Percentiles rank a stretch among this genome's conserved stretches.
phyloP scores from a whole-genome alignment of 192 early-diverging fungal genomes.

The Funneliformis geosporum region DNA sequence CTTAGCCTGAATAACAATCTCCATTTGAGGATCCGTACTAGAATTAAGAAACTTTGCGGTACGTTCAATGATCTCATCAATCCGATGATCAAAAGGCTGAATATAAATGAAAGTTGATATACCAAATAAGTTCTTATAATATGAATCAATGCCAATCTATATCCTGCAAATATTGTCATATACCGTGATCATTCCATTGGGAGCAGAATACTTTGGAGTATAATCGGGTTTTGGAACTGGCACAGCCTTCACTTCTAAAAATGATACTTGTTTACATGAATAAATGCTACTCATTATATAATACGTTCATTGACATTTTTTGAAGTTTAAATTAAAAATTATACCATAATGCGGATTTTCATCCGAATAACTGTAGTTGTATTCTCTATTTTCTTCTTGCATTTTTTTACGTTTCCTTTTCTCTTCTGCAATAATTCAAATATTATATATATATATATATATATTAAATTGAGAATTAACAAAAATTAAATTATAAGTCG shows the following conservation, averaged over 20 bases:
- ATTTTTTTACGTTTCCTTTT: conserved; percentile 37
- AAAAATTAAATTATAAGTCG: no score
- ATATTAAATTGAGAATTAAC: background rate
- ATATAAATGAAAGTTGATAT: background rate
- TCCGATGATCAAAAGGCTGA: conserved; percentile 56
- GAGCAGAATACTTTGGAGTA: conserved; percentile 50
- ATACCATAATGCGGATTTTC: conserved; percentile 9
- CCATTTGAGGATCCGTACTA: conserved; percentile 59
- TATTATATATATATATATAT: background rate
- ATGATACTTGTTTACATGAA: conserved; percentile 31
- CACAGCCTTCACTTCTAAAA: conserved; percentile 27
- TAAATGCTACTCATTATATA: background rate
- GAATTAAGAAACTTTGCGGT: conserved; percentile 69
- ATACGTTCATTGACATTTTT: no score
- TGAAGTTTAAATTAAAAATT: background rate
- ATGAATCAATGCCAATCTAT: background rate
- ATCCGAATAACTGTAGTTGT: conserved; percentile 36
- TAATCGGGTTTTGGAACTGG: conserved; percentile 31
- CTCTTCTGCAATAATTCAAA: conserved; percentile 22
- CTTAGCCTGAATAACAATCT: conserved; percentile 72
- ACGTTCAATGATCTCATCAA: conserved; percentile 68
- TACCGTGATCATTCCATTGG: conserved; percentile 52
- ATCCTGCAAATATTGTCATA: background rate
- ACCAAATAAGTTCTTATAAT: background rate
- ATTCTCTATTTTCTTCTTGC: conserved; percentile 31